Conservation (phyloP, 2,329 filamentous ascomycete species). For the Colletotrichum eremochloae region DNA sequence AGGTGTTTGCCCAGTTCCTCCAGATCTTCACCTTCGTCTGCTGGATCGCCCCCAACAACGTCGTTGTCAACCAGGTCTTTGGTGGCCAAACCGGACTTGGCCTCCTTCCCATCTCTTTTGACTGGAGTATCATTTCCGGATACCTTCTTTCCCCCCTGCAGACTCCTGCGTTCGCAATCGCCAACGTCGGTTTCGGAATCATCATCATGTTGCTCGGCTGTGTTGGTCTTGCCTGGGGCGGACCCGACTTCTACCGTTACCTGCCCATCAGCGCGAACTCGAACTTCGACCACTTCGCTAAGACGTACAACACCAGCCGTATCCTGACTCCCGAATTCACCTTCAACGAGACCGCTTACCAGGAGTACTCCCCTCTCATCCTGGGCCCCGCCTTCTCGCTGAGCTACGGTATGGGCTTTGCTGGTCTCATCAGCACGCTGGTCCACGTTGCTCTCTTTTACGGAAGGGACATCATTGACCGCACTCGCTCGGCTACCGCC, state of each 20-base stretch:
- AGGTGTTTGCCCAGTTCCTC: conserved; percentile 46
- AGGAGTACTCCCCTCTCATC: conserved; percentile 67
- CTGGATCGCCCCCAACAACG: conserved; percentile 72
- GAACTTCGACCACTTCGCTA: conserved; percentile 73
- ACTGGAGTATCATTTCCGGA: conserved; percentile 63
- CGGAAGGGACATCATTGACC: conserved; percentile 60
- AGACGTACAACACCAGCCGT: conserved; percentile 68
- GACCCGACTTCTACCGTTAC: conserved; percentile 60
- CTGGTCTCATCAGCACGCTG: conserved; percentile 65
- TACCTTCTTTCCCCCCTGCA: conserved; percentile 64
- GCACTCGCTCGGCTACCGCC: conserved; percentile 49
- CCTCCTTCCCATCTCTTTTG: conserved; percentile 72
- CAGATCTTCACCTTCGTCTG: conserved; percentile 69
- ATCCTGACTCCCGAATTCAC: conserved; percentile 68
- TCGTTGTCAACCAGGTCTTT: conserved; percentile 74
- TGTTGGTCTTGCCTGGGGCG: conserved; percentile 65
- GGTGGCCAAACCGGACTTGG: conserved; percentile 70
- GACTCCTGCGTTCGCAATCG: conserved; percentile 68
- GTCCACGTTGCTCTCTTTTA: conserved; percentile 67
- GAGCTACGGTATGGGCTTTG: conserved; percentile 70
- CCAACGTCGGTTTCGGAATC: conserved; percentile 67
- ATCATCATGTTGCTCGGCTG: conserved; percentile 64
- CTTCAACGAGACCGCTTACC: conserved; percentile 72
- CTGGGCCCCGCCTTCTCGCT: conserved; percentile 68
- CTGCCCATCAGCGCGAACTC: conserved; percentile 64